These are phyloP conservation scores for Penicillium atrosanguineum DNA, from an alignment of 495 filamentous ascomycete species.

Conservation along the genomic window DNA sequence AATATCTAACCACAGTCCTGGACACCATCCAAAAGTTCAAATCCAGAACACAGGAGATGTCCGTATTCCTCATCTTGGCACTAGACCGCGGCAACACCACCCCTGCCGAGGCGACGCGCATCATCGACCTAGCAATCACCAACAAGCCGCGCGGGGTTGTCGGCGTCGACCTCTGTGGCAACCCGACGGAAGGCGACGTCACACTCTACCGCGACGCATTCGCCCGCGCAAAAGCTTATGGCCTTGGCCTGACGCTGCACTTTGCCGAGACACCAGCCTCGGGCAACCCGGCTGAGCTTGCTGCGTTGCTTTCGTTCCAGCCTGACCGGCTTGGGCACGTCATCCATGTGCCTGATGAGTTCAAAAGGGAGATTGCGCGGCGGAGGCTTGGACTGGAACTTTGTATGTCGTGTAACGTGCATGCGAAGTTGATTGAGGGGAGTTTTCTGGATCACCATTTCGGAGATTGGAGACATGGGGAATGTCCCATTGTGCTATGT, in stretches of 20 bases:
- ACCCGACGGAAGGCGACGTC: constrained; percentile 64
- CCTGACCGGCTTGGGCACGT: constrained; percentile 79
- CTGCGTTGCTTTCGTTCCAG: constrained; percentile 57
- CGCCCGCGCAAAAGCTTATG: constrained; percentile 46
- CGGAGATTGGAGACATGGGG: constrained; percentile 56
- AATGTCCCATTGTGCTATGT: constrained; percentile 56
- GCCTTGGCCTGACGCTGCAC: constrained; percentile 68
- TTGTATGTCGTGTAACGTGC: constrained; percentile 79
- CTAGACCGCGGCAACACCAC: constrained; percentile 65
- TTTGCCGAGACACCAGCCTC: constrained; percentile 67
- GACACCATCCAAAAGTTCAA: constrained; percentile 51
- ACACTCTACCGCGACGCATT: constrained; percentile 56
- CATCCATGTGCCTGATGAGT: constrained; percentile 61
- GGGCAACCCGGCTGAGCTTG: constrained; percentile 55
- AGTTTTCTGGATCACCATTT: constrained; percentile 72
- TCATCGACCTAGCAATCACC: constrained; percentile 60
- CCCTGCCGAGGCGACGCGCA: constrained; percentile 52
- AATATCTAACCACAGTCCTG: constrained; percentile 67
- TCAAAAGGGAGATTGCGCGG: constrained; percentile 54
- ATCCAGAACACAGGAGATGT: constrained; percentile 35
- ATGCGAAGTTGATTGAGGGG: constrained; percentile 68
- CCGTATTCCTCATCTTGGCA: constrained; percentile 67
- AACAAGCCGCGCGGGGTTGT: constrained; percentile 61
- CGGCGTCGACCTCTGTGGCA: constrained; percentile 77
- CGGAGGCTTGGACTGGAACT: constrained; percentile 65